Base-by-base conservation (phyloP, 805 yeast genomes). In the Sungouiella thailandica region DNA sequence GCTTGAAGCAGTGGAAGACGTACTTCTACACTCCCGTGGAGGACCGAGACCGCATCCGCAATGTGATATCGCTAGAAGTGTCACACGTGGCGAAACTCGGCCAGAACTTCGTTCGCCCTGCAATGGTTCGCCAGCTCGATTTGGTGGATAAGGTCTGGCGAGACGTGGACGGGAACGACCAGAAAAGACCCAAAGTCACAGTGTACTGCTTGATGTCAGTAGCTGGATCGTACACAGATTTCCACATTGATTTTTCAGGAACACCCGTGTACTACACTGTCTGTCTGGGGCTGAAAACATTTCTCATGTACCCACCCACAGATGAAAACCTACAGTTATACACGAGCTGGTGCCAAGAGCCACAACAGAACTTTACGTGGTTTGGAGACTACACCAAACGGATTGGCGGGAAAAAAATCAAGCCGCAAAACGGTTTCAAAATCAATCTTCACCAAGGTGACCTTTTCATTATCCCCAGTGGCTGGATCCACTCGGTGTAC, bases 181-280 rank as follows among this genome's bases (percentile, higher is more conserved):
- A 50, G 30, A 49, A 39, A 3, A 57, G 76, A 34, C 83, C 87
- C 1, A 70, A 76, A 41, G 83, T 82, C 2, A 76, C 87, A 14
- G 76, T 80, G 35, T 88, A 88, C 53, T 80, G 94, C 41, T 64
- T 88, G 25, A 88, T 88, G 95, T 83, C 94, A 1, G 95, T 85
- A 2, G 63, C 69, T 17, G 76, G 80, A 39, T 78, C 93, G 2
- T 88, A 74, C 53, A 88, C 96, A 0, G 97, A 88, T 53, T 88
- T 87, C 58, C 97, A 88, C 56, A 67, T 88, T 27, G 97, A 88
- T 55, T 88, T 88, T 55, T 93, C 94, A 2, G 97, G 96, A 0
- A 84, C 96, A 0, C 83, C 93, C 1, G 97, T 88, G 4, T 88
- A 85, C 53, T 88, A 88, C 57, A 85, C 90, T 2, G 78, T 88